Evolutionary conservation across 805 yeast genomes (phyloP).

Genomic region (Kodamaea leandrae): DNA sequence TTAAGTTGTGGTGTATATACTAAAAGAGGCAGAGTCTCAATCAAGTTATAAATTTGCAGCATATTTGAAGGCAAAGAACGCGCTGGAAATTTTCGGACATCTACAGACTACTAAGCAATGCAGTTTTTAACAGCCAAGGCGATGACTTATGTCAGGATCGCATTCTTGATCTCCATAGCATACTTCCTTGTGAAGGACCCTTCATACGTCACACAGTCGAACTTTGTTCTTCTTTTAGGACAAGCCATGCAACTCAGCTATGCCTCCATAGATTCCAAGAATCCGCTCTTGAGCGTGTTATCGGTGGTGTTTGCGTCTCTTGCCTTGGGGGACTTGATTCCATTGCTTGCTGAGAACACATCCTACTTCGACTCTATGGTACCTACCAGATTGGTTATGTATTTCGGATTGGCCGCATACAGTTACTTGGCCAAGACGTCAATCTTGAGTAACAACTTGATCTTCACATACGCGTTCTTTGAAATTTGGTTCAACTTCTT

Average conservation of each 20-base stretch:
- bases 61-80: neutral
- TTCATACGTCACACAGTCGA: conserved; percentile 39
- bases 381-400: conserved; percentile 52
- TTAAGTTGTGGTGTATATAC: too few relatives aligned
- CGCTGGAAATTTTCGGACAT: too few relatives aligned
- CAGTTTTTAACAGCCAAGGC: conserved; percentile 50
- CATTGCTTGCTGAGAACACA: conserved; percentile 47
- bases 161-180: conserved; percentile 42
- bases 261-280: conserved; percentile 28
- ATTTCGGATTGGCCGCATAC: conserved; percentile 49
- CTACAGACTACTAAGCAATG: conserved; percentile 36
- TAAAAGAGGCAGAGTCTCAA: too few relatives aligned
- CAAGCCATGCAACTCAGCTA: conserved; percentile 55
- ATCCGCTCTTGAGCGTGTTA: conserved; percentile 50
- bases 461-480: conserved; percentile 56
- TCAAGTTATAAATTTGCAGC: neutral
- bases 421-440: conserved; percentile 47
- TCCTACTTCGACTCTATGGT: conserved; percentile 58
- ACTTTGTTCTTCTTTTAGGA: conserved; percentile 51
- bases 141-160: conserved; percentile 46
- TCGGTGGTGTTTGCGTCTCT: conserved; percentile 44
- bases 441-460: conserved; percentile 57
- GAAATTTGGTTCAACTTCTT: conserved; percentile 72
- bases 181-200: conserved; percentile 51
- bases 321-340: conserved; percentile 55